Evolutionary conservation across 192 early-diverging fungal species (phyloP).

Genomic region (Gaertneriomyces semiglobifer): DNA sequence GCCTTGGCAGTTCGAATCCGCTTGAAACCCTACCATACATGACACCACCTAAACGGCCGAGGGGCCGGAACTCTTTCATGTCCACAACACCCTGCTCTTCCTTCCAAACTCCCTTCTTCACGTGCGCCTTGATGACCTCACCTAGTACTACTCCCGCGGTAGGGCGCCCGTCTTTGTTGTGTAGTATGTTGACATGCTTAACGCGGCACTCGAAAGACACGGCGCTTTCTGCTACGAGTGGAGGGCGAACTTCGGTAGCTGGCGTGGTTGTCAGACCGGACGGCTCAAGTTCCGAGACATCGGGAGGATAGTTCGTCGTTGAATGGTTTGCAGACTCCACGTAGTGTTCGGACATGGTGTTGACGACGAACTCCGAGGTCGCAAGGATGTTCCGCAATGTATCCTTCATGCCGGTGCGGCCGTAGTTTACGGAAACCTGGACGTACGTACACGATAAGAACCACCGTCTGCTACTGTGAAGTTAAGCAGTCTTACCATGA

Average conservation of each 20-base stretch:
- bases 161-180: slow-evolving; percentile 25
- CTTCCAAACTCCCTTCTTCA: slow-evolving; percentile 36
- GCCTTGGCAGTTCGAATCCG: slow-evolving; percentile 38
- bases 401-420: slow-evolving; percentile 38
- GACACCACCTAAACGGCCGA: slow-evolving; percentile 42
- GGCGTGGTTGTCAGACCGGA: slow-evolving; percentile 41
- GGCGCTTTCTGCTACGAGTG: slow-evolving; percentile 32
- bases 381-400: slow-evolving; percentile 46
- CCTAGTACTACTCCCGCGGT: slow-evolving; percentile 42
- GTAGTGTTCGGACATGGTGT: slow-evolving; percentile 47
- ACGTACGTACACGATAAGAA: neutral
- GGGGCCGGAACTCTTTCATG: slow-evolving; percentile 26
- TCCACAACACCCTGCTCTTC: slow-evolving; percentile 31
- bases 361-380: slow-evolving; percentile 46
- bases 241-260: slow-evolving; percentile 25
- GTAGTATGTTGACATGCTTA: slow-evolving; percentile 31
- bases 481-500: slow-evolving; percentile 28
- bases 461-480: no score
- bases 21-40: slow-evolving; percentile 36
- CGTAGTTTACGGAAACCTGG: slow-evolving; percentile 35
- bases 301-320: slow-evolving; percentile 37
- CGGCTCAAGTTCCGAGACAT: slow-evolving; percentile 28
- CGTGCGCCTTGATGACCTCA: slow-evolving; percentile 33
- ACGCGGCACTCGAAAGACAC: slow-evolving; percentile 47
- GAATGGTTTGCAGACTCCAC: slow-evolving; percentile 50